Conservation (phyloP, 2,329 filamentous ascomycete genomes). For the Cephalotrichum gorgonifer region DNA sequence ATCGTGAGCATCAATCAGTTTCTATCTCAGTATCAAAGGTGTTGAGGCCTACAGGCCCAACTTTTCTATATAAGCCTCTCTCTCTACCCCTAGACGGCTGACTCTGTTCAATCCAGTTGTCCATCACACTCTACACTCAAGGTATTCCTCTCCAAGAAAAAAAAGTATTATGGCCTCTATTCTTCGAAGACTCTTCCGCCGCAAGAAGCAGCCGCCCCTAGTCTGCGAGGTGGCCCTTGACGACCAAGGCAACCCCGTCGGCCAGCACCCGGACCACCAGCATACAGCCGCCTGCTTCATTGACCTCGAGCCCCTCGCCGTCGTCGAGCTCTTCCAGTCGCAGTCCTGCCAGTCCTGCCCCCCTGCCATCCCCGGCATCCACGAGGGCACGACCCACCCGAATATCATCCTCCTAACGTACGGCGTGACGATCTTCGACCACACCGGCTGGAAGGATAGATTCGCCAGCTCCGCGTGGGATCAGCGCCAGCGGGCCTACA, state of each 20-base stretch:
- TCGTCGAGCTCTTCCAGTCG: slow-evolving; percentile 23
- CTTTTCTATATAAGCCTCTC: too few relatives aligned
- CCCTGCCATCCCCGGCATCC: slow-evolving; percentile 19
- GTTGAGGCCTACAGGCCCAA: too few relatives aligned
- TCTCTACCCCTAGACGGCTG: too few relatives aligned
- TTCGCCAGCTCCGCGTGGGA: slow-evolving; percentile 17
- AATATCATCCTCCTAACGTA: slow-evolving; percentile 22
- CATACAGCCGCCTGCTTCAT: slow-evolving; percentile 22
- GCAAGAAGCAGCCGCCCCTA: slow-evolving; percentile 20
- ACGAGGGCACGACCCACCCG: slow-evolving; percentile 15
- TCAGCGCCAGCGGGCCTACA: slow-evolving; percentile 21
- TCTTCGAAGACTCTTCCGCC: slow-evolving; percentile 15
- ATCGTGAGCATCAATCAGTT: too few relatives aligned
- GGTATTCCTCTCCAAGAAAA: not conserved
- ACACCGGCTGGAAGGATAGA: slow-evolving; percentile 18
- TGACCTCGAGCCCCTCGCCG: slow-evolving; percentile 19
- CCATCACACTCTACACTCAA: too few relatives aligned
- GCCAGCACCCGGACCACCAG: slow-evolving; percentile 16
- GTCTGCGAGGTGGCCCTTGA: slow-evolving; percentile 19
- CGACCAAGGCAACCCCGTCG: not conserved
- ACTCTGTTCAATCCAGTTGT: too few relatives aligned
- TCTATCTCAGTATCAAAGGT: too few relatives aligned
- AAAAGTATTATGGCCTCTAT: not conserved
- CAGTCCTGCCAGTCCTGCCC: slow-evolving; percentile 23
- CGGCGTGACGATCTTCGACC: slow-evolving; percentile 23